phyloP scores from a whole-genome alignment of 2,329 filamentous ascomycete species.

The Fusarium austroafricanum region DNA sequence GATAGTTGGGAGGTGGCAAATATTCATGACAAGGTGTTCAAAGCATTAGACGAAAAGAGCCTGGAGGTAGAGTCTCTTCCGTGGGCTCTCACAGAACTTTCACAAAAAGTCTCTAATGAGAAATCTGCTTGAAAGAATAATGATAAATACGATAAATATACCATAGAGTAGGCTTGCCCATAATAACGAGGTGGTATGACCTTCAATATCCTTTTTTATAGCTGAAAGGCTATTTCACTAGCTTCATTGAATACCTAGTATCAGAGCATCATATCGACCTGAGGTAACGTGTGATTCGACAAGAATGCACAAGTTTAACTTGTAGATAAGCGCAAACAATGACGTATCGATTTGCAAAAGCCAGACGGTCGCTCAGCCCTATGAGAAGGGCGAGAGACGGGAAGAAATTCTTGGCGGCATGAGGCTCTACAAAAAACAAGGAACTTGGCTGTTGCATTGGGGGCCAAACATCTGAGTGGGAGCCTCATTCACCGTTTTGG shows the following conservation, averaged over 20 bases:
- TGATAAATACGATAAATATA: no score
- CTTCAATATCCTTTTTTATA: no score
- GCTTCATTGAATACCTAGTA: no score
- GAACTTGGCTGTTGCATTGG: neutral
- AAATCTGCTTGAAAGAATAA: no score
- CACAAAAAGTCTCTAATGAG: neutral
- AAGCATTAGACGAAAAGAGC: neutral
- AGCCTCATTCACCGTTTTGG: neutral
- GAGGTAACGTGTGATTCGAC: no score
- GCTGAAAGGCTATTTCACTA: no score
- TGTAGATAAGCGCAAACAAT: neutral
- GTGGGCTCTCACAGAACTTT: neutral
- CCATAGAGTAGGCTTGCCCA: neutral
- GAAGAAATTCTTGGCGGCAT: neutral
- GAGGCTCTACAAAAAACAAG: neutral
- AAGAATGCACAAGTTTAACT: no score
- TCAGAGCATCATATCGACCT: no score
- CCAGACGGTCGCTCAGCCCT: neutral
- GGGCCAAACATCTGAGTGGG: neutral
- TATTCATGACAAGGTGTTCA: conserved; percentile 28
- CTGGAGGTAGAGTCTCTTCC: neutral
- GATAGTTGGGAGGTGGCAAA: conserved; percentile 39
- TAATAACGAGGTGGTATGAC: no score
- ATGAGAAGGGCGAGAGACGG: neutral
- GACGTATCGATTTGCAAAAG: neutral